These are phyloP conservation scores for Prunus davidiana DNA, from an alignment of 306 rosid species.

Conservation along the genomic window DNA sequence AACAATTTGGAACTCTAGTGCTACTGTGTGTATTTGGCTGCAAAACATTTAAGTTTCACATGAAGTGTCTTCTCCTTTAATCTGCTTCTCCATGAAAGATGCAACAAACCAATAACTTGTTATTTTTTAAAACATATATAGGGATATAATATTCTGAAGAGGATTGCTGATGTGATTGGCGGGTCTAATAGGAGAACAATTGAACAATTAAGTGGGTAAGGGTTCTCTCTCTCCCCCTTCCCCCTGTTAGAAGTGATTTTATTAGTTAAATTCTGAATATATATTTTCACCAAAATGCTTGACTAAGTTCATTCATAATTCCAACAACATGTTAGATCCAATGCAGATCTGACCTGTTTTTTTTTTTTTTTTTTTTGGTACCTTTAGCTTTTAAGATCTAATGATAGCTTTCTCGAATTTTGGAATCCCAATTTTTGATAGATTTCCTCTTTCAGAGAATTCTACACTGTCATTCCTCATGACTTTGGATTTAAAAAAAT, in stretches of 20 bases:
- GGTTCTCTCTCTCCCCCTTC: not conserved
- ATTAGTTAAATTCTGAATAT: not conserved
- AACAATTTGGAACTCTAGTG: not conserved
- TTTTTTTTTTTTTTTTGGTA: not conserved
- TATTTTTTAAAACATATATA: conserved; percentile 25
- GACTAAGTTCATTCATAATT: conserved; percentile 2
- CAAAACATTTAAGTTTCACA: conserved; percentile 21
- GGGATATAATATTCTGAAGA: conserved; percentile 81
- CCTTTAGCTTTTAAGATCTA: conserved; percentile 7
- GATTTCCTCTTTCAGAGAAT: conserved; percentile 69
- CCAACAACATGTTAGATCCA: not conserved
- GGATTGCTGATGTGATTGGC: conserved; percentile 78
- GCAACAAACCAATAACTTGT: conserved; percentile 10
- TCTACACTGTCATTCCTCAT: conserved; percentile 94
- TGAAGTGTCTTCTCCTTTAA: conserved; percentile 18
- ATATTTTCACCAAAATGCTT: conserved; percentile 10
- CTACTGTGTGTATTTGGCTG: not conserved
- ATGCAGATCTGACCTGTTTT: not conserved
- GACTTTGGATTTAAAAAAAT: conserved; percentile 91
- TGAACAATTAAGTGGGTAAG: conserved; percentile 90
- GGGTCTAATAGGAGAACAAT: conserved; percentile 44
- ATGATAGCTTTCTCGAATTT: conserved; percentile 4
- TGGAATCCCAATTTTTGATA: conserved; percentile 19
- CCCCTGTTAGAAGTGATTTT: not conserved
- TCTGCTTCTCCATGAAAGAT: conserved; percentile 3